A percentile compares a stretch with the other conserved stretches of the same genome.
phyloP scores from a whole-genome alignment of 352 stramenopile species.

The Halophytophthora polymorphica region DNA sequence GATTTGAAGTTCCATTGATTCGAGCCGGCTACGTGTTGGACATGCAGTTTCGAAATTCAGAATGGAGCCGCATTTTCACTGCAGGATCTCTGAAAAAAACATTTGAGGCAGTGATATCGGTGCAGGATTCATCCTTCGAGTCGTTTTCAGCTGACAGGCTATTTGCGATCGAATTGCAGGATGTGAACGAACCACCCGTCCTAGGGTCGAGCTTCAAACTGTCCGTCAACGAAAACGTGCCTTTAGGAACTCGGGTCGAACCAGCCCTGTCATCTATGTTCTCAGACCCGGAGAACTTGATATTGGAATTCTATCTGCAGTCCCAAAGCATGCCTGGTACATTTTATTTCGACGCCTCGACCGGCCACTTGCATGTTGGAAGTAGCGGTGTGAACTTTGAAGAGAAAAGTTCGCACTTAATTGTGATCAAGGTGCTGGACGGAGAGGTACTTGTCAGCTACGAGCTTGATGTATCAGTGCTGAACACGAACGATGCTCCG shows the following conservation, averaged over 20 bases:
- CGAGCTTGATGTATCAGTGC: slow-evolving; percentile 6
- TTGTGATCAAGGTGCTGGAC: slow-evolving; percentile 17
- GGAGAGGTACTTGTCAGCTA: slow-evolving; percentile 6
- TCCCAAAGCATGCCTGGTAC: slow-evolving; percentile 30
- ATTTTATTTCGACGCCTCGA: slow-evolving; percentile 46
- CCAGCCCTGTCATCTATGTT: slow-evolving; percentile 10
- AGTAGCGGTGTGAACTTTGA: slow-evolving; percentile 36
- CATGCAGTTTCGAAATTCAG: slow-evolving; percentile 18
- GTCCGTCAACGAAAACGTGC: slow-evolving; percentile 18
- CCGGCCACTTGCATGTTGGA: slow-evolving; percentile 32
- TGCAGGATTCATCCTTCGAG: slow-evolving; percentile 34
- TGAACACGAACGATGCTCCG: slow-evolving; percentile 22
- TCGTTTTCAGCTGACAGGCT: slow-evolving; percentile 13
- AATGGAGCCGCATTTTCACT: slow-evolving; percentile 35
- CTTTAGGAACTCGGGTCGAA: slow-evolving; percentile 4
- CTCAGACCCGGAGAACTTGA: slow-evolving; percentile 19
- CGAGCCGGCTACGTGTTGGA: slow-evolving; percentile 18
- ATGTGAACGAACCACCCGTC: slow-evolving; percentile 19
- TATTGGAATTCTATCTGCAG: slow-evolving; percentile 24
- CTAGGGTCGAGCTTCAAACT: slow-evolving; percentile 2
- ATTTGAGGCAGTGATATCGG: slow-evolving; percentile 29
- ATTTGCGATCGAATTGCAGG: slow-evolving; percentile 13
- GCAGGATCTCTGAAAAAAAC: slow-evolving; percentile 33
- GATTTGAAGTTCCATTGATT: slow-evolving; percentile 15
- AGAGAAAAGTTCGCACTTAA: slow-evolving; percentile 3